Evolutionary conservation across 2,329 filamentous ascomycete genomes (phyloP).

Genomic region (Blumeria graminis): DNA sequence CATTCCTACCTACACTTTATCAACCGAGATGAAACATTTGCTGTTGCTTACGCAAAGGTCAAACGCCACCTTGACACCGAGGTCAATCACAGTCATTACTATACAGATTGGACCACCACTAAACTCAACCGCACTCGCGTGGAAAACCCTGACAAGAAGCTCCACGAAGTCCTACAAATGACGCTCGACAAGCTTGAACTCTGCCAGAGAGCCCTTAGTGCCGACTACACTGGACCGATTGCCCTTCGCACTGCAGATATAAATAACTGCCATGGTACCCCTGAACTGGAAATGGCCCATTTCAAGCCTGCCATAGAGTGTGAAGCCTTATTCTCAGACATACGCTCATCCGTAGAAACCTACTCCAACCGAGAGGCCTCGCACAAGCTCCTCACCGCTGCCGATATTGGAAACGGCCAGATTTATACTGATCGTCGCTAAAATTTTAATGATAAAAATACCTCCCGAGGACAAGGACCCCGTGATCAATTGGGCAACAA

Average conservation of each 20-base stretch:
- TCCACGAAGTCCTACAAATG: no score
- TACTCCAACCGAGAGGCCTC: neutral
- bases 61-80: neutral
- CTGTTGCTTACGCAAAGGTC: neutral
- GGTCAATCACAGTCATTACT: no score
- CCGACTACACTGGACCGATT: neutral
- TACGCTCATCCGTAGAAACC: neutral
- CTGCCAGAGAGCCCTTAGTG: no score
- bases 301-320: neutral
- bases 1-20: neutral
- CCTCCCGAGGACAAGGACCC: neutral
- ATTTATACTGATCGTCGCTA: neutral
- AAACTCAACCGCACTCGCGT: no score
- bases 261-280: neutral
- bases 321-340: neutral
- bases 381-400: neutral
- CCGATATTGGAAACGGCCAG: neutral
- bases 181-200: no score
- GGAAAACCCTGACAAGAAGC: no score
- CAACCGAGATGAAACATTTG: neutral
- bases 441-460: neutral
- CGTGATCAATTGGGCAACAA: neutral
- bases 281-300: neutral
- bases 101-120: no score
- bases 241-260: neutral